These are phyloP conservation scores for Aspergillus felis DNA, from an alignment of 2,329 filamentous ascomycete species.

Conservation along the genomic window DNA sequence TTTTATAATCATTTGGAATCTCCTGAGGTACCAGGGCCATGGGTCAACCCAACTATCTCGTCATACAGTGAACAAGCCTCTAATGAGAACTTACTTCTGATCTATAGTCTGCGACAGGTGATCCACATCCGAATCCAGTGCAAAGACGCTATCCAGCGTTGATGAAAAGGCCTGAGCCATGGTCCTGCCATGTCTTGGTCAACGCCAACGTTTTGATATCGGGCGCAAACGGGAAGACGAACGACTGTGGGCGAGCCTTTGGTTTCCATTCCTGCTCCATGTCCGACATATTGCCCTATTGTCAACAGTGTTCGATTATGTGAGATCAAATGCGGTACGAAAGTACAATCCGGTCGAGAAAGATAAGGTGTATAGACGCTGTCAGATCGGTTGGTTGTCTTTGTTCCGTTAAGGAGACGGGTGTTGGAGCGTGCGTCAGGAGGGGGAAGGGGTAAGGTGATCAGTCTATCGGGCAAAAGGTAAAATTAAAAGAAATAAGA, in stretches of 20 bases:
- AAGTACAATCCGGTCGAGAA: not conserved
- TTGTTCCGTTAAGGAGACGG: slow-evolving; percentile 1
- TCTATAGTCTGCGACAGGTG: slow-evolving; percentile 71
- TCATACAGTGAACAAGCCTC: slow-evolving; percentile 1
- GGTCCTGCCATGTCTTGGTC: slow-evolving; percentile 55
- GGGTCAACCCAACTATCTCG: slow-evolving; percentile 2
- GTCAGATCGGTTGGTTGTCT: not conserved
- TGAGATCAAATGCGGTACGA: not conserved
- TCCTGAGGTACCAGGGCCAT: slow-evolving; percentile 50
- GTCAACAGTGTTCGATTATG: not conserved
- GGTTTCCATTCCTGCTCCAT: slow-evolving; percentile 76
- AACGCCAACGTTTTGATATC: slow-evolving; percentile 14
- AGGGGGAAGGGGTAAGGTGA: slow-evolving; percentile 4
- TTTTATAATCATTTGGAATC: slow-evolving; percentile 70
- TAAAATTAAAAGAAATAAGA: slow-evolving; percentile 9
- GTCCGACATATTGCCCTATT: slow-evolving; percentile 51
- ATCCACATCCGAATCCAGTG: slow-evolving; percentile 73
- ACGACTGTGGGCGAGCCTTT: slow-evolving; percentile 79
- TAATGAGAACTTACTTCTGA: slow-evolving; percentile 63
- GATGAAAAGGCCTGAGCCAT: slow-evolving; percentile 83
- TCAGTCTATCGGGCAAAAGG: slow-evolving; percentile 8
- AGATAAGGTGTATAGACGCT: slow-evolving; percentile 2
- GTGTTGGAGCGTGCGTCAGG: slow-evolving; percentile 2
- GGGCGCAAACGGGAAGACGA: slow-evolving; percentile 41
- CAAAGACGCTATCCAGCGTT: slow-evolving; percentile 84